Percentiles rank a stretch among this genome's conserved stretches.
These are phyloP conservation scores for Podaxis sp. DNA, from an alignment of 768 basidiomycete genomes.

Conservation along the genomic window DNA sequence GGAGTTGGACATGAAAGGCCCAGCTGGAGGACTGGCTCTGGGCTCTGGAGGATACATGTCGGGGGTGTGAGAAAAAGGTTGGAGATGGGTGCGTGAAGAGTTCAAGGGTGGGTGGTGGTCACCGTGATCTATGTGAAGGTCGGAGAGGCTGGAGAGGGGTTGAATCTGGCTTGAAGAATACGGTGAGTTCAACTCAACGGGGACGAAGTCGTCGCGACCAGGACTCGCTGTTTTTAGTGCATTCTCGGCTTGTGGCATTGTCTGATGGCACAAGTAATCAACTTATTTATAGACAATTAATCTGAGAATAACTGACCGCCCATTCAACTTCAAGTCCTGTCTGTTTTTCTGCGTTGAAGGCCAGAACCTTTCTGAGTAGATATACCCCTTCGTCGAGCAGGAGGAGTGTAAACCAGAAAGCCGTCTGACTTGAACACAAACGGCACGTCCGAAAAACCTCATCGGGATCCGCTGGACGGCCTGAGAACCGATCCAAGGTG, in stretches of 20 bases:
- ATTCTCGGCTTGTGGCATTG: background rate
- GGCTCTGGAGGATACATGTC: conserved; percentile 3
- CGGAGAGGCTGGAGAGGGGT: background rate
- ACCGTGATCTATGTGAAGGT: background rate
- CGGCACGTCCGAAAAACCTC: background rate
- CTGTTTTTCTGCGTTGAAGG: background rate
- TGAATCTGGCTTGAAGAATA: background rate
- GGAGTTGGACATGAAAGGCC: background rate
- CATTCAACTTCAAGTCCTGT: background rate
- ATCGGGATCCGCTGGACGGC: background rate
- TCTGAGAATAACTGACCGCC: background rate
- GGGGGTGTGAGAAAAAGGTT: background rate
- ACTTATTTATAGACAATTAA: background rate
- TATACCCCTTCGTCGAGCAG: background rate
- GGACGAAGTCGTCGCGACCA: background rate
- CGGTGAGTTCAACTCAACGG: background rate
- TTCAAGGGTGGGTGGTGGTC: conserved; percentile 3
- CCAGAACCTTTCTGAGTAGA: background rate
- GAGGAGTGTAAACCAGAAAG: background rate
- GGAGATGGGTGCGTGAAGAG: conserved; percentile 3
- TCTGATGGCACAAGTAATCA: background rate
- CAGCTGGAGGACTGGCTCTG: background rate
- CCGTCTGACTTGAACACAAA: background rate
- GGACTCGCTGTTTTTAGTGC: background rate
- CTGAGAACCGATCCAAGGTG: background rate